Conservation (phyloP, 257 asterid species). For the Ehretia macrophylla region DNA sequence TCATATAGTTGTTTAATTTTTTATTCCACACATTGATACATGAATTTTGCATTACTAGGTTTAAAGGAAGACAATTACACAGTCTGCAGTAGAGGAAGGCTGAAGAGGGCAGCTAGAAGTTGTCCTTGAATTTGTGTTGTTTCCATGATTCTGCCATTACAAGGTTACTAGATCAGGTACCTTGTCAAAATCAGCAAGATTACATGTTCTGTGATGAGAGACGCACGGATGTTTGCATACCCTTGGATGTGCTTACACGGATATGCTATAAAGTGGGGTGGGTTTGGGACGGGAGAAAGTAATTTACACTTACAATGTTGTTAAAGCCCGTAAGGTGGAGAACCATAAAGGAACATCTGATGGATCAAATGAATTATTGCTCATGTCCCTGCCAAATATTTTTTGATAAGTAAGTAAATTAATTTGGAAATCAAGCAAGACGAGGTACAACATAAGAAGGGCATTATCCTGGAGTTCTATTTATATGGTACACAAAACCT, state of each 20-base stretch:
- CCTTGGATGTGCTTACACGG: background rate
- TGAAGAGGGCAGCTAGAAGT: slow-evolving; percentile 49
- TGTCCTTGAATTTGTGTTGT: slow-evolving; percentile 43
- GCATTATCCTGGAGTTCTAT: too few relatives aligned
- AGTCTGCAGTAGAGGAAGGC: slow-evolving; percentile 59
- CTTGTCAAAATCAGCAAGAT: too few relatives aligned
- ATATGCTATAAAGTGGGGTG: slow-evolving; percentile 1
- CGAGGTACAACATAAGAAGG: too few relatives aligned
- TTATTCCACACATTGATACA: too few relatives aligned
- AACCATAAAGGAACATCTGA: slow-evolving; percentile 56
- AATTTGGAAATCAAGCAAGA: too few relatives aligned
- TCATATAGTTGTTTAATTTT: too few relatives aligned
- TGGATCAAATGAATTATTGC: slow-evolving; percentile 63
- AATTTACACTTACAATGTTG: slow-evolving; percentile 45
- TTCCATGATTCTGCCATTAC: slow-evolving; percentile 61
- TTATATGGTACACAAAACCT: too few relatives aligned
- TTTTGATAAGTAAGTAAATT: background rate
- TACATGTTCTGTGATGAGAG: too few relatives aligned
- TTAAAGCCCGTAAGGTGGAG: slow-evolving; percentile 49
- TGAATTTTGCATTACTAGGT: too few relatives aligned
- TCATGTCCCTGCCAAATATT: slow-evolving; percentile 63
- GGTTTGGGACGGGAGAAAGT: slow-evolving; percentile 12
- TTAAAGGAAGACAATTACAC: slow-evolving; percentile 49
- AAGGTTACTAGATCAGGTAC: too few relatives aligned
- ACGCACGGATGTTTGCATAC: too few relatives aligned